Percentiles rank a stretch among this genome's conserved stretches.
Conservation (phyloP, 2,329 filamentous ascomycete genomes). For the Fusarium poae region DNA sequence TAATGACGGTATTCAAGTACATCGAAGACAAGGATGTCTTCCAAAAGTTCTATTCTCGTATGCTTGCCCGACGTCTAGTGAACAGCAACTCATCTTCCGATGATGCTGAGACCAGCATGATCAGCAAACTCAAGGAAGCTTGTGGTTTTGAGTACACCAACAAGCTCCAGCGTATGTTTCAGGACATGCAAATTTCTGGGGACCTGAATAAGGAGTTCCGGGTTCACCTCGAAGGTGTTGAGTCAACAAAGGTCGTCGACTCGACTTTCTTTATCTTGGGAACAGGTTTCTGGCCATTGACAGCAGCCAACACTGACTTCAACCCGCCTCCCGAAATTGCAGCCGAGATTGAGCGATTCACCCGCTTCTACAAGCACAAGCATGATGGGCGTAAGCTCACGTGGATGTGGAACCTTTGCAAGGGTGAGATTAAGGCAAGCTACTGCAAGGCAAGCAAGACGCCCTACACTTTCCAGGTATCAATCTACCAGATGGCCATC, state of each 20-base stretch:
- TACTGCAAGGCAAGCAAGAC: constrained; percentile 92
- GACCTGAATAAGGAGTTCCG: constrained; percentile 93
- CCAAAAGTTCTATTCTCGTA: constrained; percentile 98
- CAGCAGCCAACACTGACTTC: constrained; percentile 88
- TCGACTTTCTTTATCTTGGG: constrained; percentile 93
- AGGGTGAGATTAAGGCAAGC: constrained; percentile 94
- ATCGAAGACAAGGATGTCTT: constrained; percentile 99
- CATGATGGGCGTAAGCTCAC: constrained; percentile 96
- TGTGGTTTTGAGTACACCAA: constrained; percentile 99
- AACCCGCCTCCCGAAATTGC: constrained; percentile 87
- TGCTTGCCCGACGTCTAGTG: constrained; percentile 93
- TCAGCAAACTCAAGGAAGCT: constrained; percentile 97
- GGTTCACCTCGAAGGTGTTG: constrained; percentile 72
- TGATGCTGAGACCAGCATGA: constrained; percentile 99
- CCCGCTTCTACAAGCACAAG: constrained; percentile 93
- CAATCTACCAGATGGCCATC: constrained; percentile 97
- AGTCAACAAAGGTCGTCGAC: constrained; percentile 78
- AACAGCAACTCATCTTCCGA: constrained; percentile 96
- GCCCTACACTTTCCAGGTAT: constrained; percentile 96
- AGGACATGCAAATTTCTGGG: constrained; percentile 99
- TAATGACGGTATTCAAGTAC: constrained; percentile 99
- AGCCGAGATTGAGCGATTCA: constrained; percentile 89
- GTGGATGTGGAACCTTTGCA: constrained; percentile 98
- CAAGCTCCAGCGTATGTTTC: constrained; percentile 99
- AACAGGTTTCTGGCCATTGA: constrained; percentile 97